These are phyloP conservation scores for Neurospora tetrasperma DNA, from an alignment of 495 filamentous ascomycete genomes.

Conservation along the genomic window DNA sequence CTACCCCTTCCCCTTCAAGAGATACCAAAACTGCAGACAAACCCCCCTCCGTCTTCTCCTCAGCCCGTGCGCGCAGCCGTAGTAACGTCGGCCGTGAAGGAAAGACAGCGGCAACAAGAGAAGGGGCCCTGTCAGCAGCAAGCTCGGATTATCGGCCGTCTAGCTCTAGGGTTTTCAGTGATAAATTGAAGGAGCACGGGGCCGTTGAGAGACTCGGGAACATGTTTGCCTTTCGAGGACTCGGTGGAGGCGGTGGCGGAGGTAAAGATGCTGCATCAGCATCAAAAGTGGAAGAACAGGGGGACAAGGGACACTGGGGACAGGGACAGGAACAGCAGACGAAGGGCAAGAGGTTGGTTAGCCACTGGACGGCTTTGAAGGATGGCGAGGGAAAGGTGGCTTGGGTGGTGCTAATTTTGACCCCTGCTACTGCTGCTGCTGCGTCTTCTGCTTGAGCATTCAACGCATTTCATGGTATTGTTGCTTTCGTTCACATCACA, in stretches of 20 bases:
- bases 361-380: constrained; percentile 46
- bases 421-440: constrained; percentile 8
- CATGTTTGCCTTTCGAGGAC: constrained; percentile 5
- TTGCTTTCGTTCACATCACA: not conserved
- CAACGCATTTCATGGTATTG: not conserved
- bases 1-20: not conserved
- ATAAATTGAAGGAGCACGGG: constrained; percentile 21
- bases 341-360: constrained; percentile 34
- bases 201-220: constrained; percentile 13
- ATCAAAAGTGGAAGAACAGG: not conserved
- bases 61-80: not conserved
- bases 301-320: not conserved
- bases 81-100: constrained; percentile 1
- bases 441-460: not conserved
- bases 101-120: constrained; percentile 3
- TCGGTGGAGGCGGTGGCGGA: not conserved
- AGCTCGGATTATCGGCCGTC: not conserved
- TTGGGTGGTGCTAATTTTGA: constrained; percentile 37
- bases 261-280: not conserved
- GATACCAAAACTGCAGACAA: not conserved
- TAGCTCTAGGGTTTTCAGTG: constrained; percentile 9
- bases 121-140: not conserved
- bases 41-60: constrained; percentile 11
- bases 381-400: constrained; percentile 35
- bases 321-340: not conserved